A percentile compares a stretch with the other conserved stretches of the same genome.
Evolutionary conservation across 2,329 filamentous ascomycete genomes (phyloP).

Genomic region (Pestalotiopsis sp.): DNA sequence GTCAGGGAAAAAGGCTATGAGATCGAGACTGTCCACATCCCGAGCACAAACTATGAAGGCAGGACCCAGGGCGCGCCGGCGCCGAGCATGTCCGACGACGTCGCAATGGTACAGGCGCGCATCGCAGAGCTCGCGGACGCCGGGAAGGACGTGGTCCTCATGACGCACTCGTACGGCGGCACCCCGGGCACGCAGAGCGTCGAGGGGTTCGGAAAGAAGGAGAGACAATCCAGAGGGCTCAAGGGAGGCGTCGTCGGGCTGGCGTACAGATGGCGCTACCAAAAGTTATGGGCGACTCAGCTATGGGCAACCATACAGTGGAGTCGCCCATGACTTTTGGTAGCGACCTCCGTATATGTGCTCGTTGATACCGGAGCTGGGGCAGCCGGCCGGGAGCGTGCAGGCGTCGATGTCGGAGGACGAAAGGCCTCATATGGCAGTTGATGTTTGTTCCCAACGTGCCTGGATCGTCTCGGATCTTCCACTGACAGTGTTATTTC

Average conservation of each 20-base stretch:
- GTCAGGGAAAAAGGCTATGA: constrained; percentile 23
- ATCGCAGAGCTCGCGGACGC: constrained; percentile 37
- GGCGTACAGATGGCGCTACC: too few species aligned
- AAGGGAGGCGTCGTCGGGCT: constrained; percentile 38
- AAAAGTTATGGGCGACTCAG: too few species aligned
- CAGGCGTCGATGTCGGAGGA: background rate
- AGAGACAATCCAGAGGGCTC: constrained; percentile 34
- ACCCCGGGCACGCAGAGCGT: constrained; percentile 31
- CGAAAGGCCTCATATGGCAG: background rate
- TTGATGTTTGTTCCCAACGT: constrained; percentile 13
- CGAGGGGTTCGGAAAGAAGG: constrained; percentile 34
- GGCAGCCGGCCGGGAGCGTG: constrained; percentile 18
- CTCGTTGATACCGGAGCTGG: constrained; percentile 25
- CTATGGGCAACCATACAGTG: too few species aligned
- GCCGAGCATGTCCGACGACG: constrained; percentile 36
- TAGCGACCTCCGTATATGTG: too few species aligned
- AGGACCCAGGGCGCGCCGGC: constrained; percentile 15
- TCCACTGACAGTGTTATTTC: background rate
- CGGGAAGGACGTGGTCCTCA: constrained; percentile 26
- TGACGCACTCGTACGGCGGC: constrained; percentile 30
- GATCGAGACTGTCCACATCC: constrained; percentile 21
- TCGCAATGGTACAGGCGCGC: constrained; percentile 32
- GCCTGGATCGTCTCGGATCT: too few species aligned
- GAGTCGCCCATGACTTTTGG: too few species aligned
- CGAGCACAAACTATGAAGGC: constrained; percentile 17